Conservation (phyloP, 2,329 filamentous ascomycete species). For the Cladophialophora immunda region DNA sequence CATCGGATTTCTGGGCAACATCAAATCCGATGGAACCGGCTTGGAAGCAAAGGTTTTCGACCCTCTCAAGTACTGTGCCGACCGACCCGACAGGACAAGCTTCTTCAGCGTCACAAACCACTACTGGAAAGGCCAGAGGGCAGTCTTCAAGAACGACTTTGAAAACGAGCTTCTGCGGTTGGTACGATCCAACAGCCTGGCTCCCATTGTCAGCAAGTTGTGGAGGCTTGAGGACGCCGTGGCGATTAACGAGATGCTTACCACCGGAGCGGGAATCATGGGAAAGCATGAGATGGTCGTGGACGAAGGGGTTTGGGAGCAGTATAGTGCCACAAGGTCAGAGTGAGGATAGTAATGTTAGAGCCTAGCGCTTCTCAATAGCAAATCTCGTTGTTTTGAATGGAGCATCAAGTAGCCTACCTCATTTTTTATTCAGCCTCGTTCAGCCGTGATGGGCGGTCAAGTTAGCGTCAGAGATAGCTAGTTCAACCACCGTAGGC, state of each 20-base stretch:
- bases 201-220: not conserved
- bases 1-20: conserved; percentile 1
- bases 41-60: not conserved
- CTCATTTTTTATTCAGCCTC: too few relatives aligned
- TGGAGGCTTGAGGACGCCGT: conserved; percentile 3
- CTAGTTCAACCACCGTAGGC: too few relatives aligned
- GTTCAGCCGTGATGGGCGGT: too few relatives aligned
- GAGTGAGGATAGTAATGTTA: not conserved
- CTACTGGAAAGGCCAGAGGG: not conserved
- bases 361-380: not conserved
- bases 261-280: not conserved
- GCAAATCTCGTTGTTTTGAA: too few relatives aligned
- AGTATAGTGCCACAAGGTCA: not conserved
- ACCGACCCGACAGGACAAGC: not conserved
- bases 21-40: not conserved
- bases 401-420: too few relatives aligned
- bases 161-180: not conserved
- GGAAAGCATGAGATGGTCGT: conserved; percentile 5
- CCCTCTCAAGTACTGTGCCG: not conserved
- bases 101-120: conserved; percentile 10
- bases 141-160: conserved; percentile 1
- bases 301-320: not conserved
- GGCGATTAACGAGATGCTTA: not conserved
- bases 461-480: too few relatives aligned
- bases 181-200: not conserved